phyloP scores from a whole-genome alignment of 306 rosid genomes.

The Malus sieversii region DNA sequence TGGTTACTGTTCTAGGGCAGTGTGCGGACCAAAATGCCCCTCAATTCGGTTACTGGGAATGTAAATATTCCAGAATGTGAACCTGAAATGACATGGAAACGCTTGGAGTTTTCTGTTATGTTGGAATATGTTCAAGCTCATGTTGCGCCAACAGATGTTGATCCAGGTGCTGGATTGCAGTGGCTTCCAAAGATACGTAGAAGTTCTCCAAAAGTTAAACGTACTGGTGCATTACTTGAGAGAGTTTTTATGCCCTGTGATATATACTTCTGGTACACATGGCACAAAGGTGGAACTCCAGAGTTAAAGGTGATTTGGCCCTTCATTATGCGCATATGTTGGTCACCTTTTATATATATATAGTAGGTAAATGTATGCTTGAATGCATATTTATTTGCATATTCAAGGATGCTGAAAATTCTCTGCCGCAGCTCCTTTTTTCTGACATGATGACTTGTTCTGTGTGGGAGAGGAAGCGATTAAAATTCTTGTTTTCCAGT shows the following conservation, averaged over 20 bases:
- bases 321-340: background rate
- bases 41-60: conserved; percentile 21
- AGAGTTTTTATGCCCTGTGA: conserved; percentile 99
- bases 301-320: conserved; percentile 57
- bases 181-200: conserved; percentile 94
- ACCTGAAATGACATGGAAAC: conserved; percentile 98
- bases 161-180: conserved; percentile 99
- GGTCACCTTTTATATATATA: background rate
- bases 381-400: background rate
- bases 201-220: conserved; percentile 97
- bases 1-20: no score
- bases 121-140: conserved; percentile 98
- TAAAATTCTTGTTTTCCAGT: no score
- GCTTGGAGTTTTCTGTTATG: conserved; percentile 88
- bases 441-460: no score
- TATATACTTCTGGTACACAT: conserved; percentile 90
- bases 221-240: conserved; percentile 99
- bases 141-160: conserved; percentile 99
- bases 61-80: conserved; percentile 57
- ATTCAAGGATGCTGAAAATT: no score
- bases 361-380: background rate
- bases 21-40: no score
- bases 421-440: no score
- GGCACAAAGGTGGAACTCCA: conserved; percentile 98
- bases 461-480: no score